Percentiles rank a stretch among this genome's conserved stretches.
Conservation (phyloP, 2,329 filamentous ascomycete genomes). For the Botrytis porri region DNA sequence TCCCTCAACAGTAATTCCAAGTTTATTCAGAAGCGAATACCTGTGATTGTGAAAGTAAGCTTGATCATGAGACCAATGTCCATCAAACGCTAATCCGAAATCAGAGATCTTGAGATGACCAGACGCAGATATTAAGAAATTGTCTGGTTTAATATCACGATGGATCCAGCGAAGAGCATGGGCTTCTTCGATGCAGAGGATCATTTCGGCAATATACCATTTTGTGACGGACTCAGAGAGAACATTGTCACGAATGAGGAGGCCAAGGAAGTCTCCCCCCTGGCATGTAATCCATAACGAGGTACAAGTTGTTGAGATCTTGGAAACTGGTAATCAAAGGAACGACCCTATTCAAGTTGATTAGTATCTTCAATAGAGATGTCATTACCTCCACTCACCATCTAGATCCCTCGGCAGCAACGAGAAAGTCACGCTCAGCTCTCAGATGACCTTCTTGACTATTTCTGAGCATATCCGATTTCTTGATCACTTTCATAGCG, state of each 20-base stretch:
- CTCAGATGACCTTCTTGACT: constrained; percentile 89
- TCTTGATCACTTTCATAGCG: constrained; percentile 96
- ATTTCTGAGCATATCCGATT: constrained; percentile 87
- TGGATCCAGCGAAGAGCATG: constrained; percentile 89
- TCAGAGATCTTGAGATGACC: constrained; percentile 95
- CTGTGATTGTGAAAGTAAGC: constrained; percentile 82
- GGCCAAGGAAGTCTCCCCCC: constrained; percentile 86
- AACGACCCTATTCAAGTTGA: constrained; percentile 60
- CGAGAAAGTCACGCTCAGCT: constrained; percentile 88
- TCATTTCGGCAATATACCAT: constrained; percentile 95
- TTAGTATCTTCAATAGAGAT: constrained; percentile 10
- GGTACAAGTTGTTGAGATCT: constrained; percentile 77
- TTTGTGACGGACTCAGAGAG: constrained; percentile 74
- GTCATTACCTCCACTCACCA: constrained; percentile 52
- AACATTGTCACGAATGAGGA: constrained; percentile 81
- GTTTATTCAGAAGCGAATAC: constrained; percentile 71
- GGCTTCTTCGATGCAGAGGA: constrained; percentile 88
- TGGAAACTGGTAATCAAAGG: constrained; percentile 87
- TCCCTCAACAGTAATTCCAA: constrained; percentile 71
- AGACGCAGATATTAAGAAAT: constrained; percentile 84
- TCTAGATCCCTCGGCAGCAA: constrained; percentile 79
- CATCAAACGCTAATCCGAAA: constrained; percentile 92
- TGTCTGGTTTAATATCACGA: constrained; percentile 94
- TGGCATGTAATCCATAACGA: constrained; percentile 98
- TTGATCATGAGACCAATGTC: constrained; percentile 90